Conservation (phyloP, 768 basidiomycete species). For the Aureoboletus auriporus region DNA sequence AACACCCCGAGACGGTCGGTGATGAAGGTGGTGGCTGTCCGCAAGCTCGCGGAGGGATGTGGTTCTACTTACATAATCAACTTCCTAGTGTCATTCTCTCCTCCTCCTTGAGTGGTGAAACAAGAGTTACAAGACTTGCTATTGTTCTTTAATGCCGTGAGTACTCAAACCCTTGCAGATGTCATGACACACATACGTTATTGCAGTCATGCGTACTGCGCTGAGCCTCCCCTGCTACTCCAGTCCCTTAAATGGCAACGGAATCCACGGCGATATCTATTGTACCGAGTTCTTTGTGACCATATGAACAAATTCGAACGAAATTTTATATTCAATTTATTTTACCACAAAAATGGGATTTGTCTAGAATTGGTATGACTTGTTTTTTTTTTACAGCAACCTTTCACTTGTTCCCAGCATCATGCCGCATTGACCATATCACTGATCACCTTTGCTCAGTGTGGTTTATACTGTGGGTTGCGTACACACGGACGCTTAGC, state of each 20-base stretch:
- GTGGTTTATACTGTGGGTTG: not conserved
- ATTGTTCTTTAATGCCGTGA: conserved; percentile 1
- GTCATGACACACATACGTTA: not conserved
- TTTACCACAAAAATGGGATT: conserved; percentile 2
- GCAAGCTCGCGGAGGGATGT: too few relatives aligned
- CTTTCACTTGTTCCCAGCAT: not conserved
- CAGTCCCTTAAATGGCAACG: not conserved
- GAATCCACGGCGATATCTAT: not conserved
- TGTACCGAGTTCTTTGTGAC: not conserved
- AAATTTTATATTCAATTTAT: not conserved
- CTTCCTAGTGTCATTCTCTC: not conserved
- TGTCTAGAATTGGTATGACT: conserved; percentile 22
- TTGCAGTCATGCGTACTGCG: not conserved
- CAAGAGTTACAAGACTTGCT: not conserved
- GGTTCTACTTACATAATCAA: conserved; percentile 13
- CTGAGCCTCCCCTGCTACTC: too few relatives aligned
- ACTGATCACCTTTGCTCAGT: not conserved
- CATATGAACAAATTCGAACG: conserved; percentile 11
- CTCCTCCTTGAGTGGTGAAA: not conserved
- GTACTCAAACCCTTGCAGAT: not conserved
- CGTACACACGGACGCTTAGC: conserved; percentile 2
- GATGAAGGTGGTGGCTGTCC: too few relatives aligned
- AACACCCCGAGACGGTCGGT: too few relatives aligned
- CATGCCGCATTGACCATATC: not conserved
- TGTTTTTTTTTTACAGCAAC: conserved; percentile 13